phyloP scores from a whole-genome alignment of 129 eudicot species.

The Solidago caesia region DNA sequence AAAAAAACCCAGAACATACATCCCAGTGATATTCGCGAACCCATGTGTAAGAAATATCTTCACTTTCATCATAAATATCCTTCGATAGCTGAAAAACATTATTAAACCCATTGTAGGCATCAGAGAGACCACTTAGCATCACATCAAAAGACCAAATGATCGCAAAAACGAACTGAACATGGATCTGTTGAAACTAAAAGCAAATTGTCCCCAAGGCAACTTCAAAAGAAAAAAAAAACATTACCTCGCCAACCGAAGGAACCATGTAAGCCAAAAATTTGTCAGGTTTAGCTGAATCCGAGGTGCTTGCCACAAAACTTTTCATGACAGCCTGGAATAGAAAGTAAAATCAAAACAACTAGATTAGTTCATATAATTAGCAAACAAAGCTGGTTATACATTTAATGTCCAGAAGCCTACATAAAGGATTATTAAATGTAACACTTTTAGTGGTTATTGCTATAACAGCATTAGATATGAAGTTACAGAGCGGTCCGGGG shows the following conservation, averaged over 20 bases:
- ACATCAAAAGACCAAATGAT: background rate
- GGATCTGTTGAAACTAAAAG: background rate
- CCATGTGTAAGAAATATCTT: conserved; percentile 86
- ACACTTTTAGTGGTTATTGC: background rate
- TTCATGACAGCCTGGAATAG: conserved; percentile 88
- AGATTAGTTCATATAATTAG: background rate
- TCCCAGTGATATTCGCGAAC: conserved; percentile 96
- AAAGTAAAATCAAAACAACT: conserved; percentile 17
- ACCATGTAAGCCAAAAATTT: conserved; percentile 89
- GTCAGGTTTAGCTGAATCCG: conserved; percentile 61
- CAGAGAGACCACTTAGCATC: conserved; percentile 1
- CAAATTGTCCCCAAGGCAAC: conserved; percentile 5
- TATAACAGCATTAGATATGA: no score
- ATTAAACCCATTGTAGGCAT: conserved; percentile 11
- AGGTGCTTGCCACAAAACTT: conserved; percentile 61
- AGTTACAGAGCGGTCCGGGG: no score
- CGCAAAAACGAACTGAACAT: background rate
- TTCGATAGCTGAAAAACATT: conserved; percentile 63
- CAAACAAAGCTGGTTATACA: background rate
- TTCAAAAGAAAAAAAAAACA: background rate
- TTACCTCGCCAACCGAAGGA: conserved; percentile 85
- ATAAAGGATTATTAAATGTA: background rate
- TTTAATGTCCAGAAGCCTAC: background rate
- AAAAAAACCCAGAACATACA: conserved; percentile 45
- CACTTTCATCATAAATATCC: conserved; percentile 83